These are phyloP conservation scores for Oryza australiensis DNA, from an alignment of 176 grass and related monocot genomes.

Conservation along the genomic window DNA sequence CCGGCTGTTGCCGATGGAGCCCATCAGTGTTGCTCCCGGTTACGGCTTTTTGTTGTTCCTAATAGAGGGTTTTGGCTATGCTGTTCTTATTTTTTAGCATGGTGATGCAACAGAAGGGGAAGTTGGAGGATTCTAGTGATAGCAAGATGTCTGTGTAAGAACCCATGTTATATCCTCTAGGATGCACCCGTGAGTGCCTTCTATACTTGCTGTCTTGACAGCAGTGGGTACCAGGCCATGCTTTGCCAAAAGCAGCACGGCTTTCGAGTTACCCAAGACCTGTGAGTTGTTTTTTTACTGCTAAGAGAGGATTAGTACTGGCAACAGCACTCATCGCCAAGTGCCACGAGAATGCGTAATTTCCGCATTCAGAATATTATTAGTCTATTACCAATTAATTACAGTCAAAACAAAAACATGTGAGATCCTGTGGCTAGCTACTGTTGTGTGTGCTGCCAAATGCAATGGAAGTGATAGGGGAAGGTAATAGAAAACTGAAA, in stretches of 20 bases:
- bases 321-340: constrained; percentile 23
- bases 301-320: constrained; percentile 7
- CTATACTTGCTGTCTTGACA: constrained; percentile 29
- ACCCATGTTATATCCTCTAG: not conserved
- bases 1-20: constrained; percentile 40
- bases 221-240: constrained; percentile 20
- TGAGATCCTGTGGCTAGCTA: not conserved
- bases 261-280: constrained; percentile 30
- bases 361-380: not conserved
- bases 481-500: not conserved
- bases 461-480: not conserved
- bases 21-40: constrained; percentile 30
- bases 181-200: constrained; percentile 48
- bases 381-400: not conserved
- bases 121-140: constrained; percentile 20
- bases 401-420: constrained; percentile 2
- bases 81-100: constrained; percentile 14
- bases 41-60: constrained; percentile 31
- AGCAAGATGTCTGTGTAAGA: constrained; percentile 12
- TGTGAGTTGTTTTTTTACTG: not conserved
- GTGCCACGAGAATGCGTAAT: constrained; percentile 8
- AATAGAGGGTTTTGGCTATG: constrained; percentile 23
- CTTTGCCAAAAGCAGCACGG: constrained; percentile 44
- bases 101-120: constrained; percentile 15
- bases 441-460: not conserved